Base-by-base conservation (phyloP, 257 asterid species). In the Craterostigma plantagineum region DNA sequence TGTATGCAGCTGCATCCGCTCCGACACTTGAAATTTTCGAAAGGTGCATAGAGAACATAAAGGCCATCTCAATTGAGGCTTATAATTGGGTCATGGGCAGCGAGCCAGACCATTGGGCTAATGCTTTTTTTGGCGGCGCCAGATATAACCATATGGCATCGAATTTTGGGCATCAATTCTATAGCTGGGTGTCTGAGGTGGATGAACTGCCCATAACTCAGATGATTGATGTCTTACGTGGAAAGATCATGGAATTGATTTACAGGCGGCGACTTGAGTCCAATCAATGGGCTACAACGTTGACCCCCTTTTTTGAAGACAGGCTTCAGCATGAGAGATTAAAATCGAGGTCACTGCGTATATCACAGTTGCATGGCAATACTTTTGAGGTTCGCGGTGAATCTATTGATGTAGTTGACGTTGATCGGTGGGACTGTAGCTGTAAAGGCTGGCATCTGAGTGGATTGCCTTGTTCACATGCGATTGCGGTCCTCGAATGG, bases 31-130 rank as follows among this genome's bases (percentile, higher is more conserved):
- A 79, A 42, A 76, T 41, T 46, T 90, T 82, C 18, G 79, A 77
- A 45, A 59, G 59, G 34, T 62, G 81, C 43, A 74, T 66, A 8
- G 93, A 77, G 53, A 90, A 77, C 67, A 71, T 90, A 68, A 82
- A 75, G 67, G 98, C 95, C 38, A 90, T 90, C 59, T 90, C 98
- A 9, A 63, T 75, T 4, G 98, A 90, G 81, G 98, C 98, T 42
- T 83, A 72, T 54, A 61, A 72, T 55, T 90, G 98, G 95, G 81
- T 90, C 15, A 57, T 67, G 8, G 59, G 36, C 55, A 82, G 93
- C 46, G 91, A 90, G 60, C 98, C 95, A 7, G 72, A 69, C 14
- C 85, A 82, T 63, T 87, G 98, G 98, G 93, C 95, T 11, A 87
- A 82, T 51, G 81, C 90, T 7, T 67, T 53, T 66, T 82, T 87